A percentile compares a stretch with the other conserved stretches of the same genome.
Evolutionary conservation across 805 yeast genomes (phyloP).

Genomic region (Candida palmyrensis): DNA sequence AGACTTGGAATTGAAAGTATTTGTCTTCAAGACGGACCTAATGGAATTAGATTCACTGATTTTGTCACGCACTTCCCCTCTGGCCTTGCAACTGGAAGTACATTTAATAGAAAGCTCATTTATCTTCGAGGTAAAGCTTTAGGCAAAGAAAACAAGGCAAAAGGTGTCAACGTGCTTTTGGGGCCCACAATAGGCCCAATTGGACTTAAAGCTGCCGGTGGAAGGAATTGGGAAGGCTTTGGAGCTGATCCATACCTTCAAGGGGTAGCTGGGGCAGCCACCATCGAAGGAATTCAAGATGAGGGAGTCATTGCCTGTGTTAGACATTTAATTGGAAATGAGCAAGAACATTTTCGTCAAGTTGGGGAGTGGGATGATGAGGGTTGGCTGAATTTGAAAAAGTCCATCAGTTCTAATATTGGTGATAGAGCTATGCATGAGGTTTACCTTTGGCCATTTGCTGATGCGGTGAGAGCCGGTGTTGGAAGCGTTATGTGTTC

Average conservation of each 20-base stretch:
- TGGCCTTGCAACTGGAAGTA: slow-evolving; percentile 54
- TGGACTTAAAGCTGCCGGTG: slow-evolving; percentile 59
- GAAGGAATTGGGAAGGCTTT: slow-evolving; percentile 62
- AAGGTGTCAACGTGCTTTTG: slow-evolving; percentile 51
- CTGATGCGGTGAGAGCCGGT: slow-evolving; percentile 56
- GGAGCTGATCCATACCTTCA: slow-evolving; percentile 59
- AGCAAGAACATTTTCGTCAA: slow-evolving; percentile 58
- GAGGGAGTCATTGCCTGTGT: slow-evolving; percentile 55
- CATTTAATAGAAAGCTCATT: slow-evolving; percentile 50
- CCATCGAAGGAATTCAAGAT: slow-evolving; percentile 51
- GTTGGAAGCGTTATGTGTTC: slow-evolving; percentile 61
- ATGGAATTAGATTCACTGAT: slow-evolving; percentile 55
- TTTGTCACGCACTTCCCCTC: slow-evolving; percentile 53
- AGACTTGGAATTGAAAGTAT: slow-evolving; percentile 49
- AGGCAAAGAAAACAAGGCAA: slow-evolving; percentile 49
- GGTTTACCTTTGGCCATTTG: slow-evolving; percentile 61
- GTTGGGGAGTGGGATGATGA: slow-evolving; percentile 42
- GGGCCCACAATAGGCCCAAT: slow-evolving; percentile 61
- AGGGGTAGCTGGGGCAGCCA: slow-evolving; percentile 49
- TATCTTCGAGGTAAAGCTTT: slow-evolving; percentile 51
- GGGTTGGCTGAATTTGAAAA: slow-evolving; percentile 38
- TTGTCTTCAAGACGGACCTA: slow-evolving; percentile 61
- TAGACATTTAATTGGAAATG: slow-evolving; percentile 56
- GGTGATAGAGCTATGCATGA: slow-evolving; percentile 62
- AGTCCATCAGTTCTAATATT: slow-evolving; percentile 47